Evolutionary conservation across 2,329 filamentous ascomycete genomes (phyloP), one percentile per base, ranked within the genome.

Genomic region (Sclerotinia minor): DNA sequence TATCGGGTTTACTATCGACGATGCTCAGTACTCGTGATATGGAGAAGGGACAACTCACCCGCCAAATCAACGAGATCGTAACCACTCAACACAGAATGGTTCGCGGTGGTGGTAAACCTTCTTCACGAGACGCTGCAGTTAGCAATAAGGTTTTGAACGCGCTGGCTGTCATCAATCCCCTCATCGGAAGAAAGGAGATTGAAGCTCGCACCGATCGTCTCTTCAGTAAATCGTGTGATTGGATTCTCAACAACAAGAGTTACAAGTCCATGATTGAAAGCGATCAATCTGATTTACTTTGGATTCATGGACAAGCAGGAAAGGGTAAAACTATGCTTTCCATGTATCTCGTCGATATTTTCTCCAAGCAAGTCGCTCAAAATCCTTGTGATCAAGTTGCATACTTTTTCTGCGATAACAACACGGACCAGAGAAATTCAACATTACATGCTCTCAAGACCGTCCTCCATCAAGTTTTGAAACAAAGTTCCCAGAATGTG

Each of bases 291-390:
- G 65, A 67, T 32, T 47, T 67, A n/a, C 35, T 67, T 24, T 67
- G 65, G 65, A 38, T 67, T 26, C 65, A 67, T 45, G 65, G 65
- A 47, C 55, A 67, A 53, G 65, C 65, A 52, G 65, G 65, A 47
- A 67, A 67, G n/a, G 65, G 59, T 47, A 67, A 67, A 67, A 64
- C 65, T 26, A 67, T 67, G 65, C 58, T 67, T 55, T 64, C 65
- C 6, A 67, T 64, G 59, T 64, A 54, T 29, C 65, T 67, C 5
- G 52, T 67, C 29, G 65, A 67, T 41, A 26, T 35, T 19, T 52
- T 67, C 11, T 38, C 59, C 59, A 67, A 67, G 38, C 58, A 67
- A 41, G 59, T 67, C 6, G 65, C 65, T 38, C 58, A 64, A n/a
- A 67, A 32, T 5, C 52, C 59, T 6, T 52, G 61, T 29, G 65